Conservation (phyloP, 2,329 filamentous ascomycete genomes). For the Cladophialophora exuberans region DNA sequence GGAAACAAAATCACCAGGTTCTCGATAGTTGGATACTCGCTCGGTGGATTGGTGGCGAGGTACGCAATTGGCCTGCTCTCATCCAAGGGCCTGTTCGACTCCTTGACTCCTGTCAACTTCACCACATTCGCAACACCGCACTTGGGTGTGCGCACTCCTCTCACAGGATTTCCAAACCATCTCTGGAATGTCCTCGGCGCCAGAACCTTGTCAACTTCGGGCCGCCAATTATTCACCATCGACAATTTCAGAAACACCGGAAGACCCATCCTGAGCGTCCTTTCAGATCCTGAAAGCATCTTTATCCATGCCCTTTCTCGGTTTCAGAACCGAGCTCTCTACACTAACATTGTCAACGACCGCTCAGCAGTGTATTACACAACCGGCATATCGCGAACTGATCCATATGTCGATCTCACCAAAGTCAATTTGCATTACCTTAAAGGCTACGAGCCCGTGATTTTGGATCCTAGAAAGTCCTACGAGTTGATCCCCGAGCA, state of each 20-base stretch:
- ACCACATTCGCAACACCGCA: conserved; percentile 88
- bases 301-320: conserved; percentile 78
- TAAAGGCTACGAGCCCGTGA: conserved; percentile 71
- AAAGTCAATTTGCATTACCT: conserved; percentile 73
- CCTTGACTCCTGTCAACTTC: conserved; percentile 86
- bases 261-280: conserved; percentile 75
- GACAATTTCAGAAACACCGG: conserved; percentile 83
- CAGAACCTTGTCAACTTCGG: conserved; percentile 78
- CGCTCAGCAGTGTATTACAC: conserved; percentile 82
- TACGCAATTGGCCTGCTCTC: conserved; percentile 86
- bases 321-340: conserved; percentile 78
- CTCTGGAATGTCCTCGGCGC: conserved; percentile 85
- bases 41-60: conserved; percentile 82
- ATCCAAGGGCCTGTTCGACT: conserved; percentile 77
- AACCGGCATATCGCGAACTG: conserved; percentile 72
- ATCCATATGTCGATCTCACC: conserved; percentile 73
- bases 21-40: conserved; percentile 85
- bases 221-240: conserved; percentile 83
- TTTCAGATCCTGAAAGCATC: conserved; percentile 81
- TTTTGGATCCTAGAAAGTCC: conserved; percentile 71
- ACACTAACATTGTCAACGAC: conserved; percentile 88
- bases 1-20: conserved; percentile 78
- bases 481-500: conserved; percentile 52
- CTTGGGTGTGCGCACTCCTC: conserved; percentile 72
- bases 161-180: conserved; percentile 66